Base-by-base conservation (phyloP, 1,284 basidiomycete genomes). In the Phaffia rhodozyma region DNA sequence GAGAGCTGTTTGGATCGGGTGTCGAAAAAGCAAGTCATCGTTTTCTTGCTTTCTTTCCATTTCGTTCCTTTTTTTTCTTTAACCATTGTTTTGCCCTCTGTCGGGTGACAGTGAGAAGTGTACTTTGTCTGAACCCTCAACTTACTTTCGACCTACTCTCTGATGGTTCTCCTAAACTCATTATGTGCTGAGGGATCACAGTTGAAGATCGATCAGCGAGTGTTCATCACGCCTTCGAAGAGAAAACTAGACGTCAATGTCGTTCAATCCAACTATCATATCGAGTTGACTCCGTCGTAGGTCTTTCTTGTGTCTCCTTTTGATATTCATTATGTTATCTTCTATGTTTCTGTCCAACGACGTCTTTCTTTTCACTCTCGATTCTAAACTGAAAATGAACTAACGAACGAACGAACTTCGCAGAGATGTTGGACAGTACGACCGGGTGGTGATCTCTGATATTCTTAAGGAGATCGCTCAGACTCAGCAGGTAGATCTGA, bases 391-490 rank as follows among this genome's bases (percentile, higher is more conserved):
- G 27, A 25, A 48, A 38, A 30, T 38, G 21, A 23, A 16, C 1
- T 2, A 60, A 27, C 25, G 21, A n/a, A 34, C 48, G 50, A 29
- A 50, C 48, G 4, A 21, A 47, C 38, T 23, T 38, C 3, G 30
- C 73, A 94, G 91, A 69, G 94, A 99, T 77, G 92, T 94, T 0
- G 96, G 94, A 11, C 93, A 87, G 73, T 97, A 90, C 72, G 94
- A 99, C 74, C 81, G 96, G 66, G 83, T 94, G 0, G 90, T 98
- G 55, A 93, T 98, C 60, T 96, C 98, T 73, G 94, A 98, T 70
- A 84, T 98, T 61, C 77, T 98, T 67, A 98, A 98, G 76, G 94
- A 98, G 76, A 97, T 98, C 71, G 96, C 96, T 2, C 93, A 97
- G 76, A 99, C 94, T 3, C 94, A 98, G 73, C 94, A 97, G 73